Base-by-base conservation (phyloP, 2,329 filamentous ascomycete species). In the Sporothrix phasma region DNA sequence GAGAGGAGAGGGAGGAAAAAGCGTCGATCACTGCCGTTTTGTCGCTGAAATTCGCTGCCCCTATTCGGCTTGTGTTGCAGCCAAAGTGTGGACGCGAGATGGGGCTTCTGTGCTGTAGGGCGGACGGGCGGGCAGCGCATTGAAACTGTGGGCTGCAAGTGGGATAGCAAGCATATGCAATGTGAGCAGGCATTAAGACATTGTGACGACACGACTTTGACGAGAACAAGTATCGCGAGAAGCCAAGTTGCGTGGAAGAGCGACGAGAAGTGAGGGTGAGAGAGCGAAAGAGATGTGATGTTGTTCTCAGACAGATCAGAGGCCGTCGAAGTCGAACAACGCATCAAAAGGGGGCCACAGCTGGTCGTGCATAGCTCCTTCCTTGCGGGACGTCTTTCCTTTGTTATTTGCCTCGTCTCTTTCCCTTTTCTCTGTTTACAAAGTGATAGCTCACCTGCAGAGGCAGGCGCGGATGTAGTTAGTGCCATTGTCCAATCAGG, bases 401-500 rank as follows among this genome's bases (percentile, higher is more conserved):
- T 43, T 39, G 7, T 24, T 19, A 10, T 54, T 43, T 43, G 37
- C 11, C 22, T 58, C 37, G 47, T 17, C 10, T 34, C 19, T 43
- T 58, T 17, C 37, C 15, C 15, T 15, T 29, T n/a, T 43, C 29
- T 41, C 37, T 43, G 54, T 58, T 26, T 58, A 58, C 54, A 43
- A 43, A 58, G 51, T 56, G 51, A 56, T 56, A 39, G 31, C 31
- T 56, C 51, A 37, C 51, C 5, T 39, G 31, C 51, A 56, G n/a
- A 56, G 51, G 51, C 31, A 56, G 54, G 54, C 11, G 54, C 37
- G 54, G 26, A 39, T 26, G 34, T 15, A 13, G 17, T 43, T 15
- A 13, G 17, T 43, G 54, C 54, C 34, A 58, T 43, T 58, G 54
- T n/a, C 54, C 54, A 58, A 58, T 58, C 37, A 58, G n/a, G 43